Evolutionary conservation across 352 stramenopile species (phyloP), one percentile per base, ranked within the genome.

Genomic region (Stephanocyclus meneghinianus): DNA sequence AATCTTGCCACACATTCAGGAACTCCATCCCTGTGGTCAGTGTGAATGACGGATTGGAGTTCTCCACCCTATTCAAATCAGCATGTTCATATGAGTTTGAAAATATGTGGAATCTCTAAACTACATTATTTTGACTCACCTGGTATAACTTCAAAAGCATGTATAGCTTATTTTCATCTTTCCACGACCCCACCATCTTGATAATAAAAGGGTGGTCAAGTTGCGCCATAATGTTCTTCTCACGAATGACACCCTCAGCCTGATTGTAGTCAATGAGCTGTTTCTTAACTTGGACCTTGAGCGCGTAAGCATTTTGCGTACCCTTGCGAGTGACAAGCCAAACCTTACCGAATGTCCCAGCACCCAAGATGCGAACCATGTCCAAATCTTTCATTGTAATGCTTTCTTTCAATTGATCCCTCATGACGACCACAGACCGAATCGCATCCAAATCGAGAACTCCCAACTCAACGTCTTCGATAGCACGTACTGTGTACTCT

Each of bases 141-240:
- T 98, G 95, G 40, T 97, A 93, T 18, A 98, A 85, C 70, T 98
- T 95, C 45, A 98, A 91, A 9, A 98, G 88, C 90, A 98, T 96
- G 85, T 98, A 98, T 30, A 98, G 85, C 78, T 95, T 94, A 79
- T 97, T 89, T 56, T 91, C 78, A 75, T 98, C 96, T 77, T 96
- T 88, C 80, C 95, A 98, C 8, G 95, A 97, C 63, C 95, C 89
- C 61, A 95, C 83, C 37, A 98, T 86, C 74, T 95, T 96, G 56
- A 98, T 90, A 60, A 98, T 95, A 86, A 98, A 98, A 30, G 95
- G 96, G 86, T 98, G 95, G 48, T 97, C 89, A 53, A 97, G 94
- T 71, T 94, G 89, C 7, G 89, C 87, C 84, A 99, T 95, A 84
- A 98, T 97, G 71, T 96, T 90, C 86, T 98, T 98, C 85, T 99